Base-by-base conservation (phyloP, 495 filamentous ascomycete species). In the Penicillium goetzii region DNA sequence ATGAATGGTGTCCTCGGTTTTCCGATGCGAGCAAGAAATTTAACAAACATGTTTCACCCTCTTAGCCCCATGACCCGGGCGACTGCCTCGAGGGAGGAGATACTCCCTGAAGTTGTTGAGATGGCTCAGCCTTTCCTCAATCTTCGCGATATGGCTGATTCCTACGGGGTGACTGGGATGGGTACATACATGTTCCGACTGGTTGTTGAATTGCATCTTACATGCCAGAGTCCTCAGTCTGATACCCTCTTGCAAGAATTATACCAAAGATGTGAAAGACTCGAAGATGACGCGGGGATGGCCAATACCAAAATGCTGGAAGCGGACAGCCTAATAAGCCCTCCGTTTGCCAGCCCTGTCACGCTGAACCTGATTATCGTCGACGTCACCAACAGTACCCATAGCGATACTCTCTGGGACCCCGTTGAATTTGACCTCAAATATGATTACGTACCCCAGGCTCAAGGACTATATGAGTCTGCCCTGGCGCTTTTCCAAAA, bases 341-440 rank as follows among this genome's bases (percentile, higher is more conserved):
- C 68, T 25, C 58, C 68, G 6, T 73, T 73, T 40, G 52, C 71
- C 4, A 73, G 64, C 28, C 68, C 71, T 1, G 15, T 71, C 12
- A 56, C 64, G 7, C 51, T 71, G 41, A 73, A 73, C 33, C 33
- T 73, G 41, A 45, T 69, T 47, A 47, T 68, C 9, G 14, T 60
- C 19, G 56, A 68, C 52, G 17, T 34, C 4, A 25, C 43, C 21
- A 55, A 6, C 14, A 30, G 57, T n/a, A 47, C 56, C 11, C 38
- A 28, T 34, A 62, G 63, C 26, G 60, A 64, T 26, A 12, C 3
- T n/a, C n/a, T 69, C 9, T 73, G 71, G 71, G 68, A 71, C 33
- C 58, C 62, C 0, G 56, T 67, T 33, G 68, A 71, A 38, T 43
- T 19, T 15, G 59, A 67, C 19, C 63, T 71, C 7, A 8, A 7